phyloP scores from a whole-genome alignment of 306 rosid species.

The Glycine soja region DNA sequence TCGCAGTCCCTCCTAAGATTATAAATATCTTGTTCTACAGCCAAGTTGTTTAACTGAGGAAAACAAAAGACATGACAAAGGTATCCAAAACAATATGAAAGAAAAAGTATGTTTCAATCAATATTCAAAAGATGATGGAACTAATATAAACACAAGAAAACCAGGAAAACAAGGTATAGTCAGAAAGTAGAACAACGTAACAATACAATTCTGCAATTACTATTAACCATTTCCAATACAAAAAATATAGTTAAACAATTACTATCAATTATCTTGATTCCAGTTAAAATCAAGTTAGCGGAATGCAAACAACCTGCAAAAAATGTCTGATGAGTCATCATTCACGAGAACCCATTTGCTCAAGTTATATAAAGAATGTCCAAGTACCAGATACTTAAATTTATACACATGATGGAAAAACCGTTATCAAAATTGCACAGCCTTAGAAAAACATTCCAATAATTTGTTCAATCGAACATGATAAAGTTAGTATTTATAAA shows the following conservation, averaged over 20 bases:
- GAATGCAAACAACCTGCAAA: conserved; percentile 19
- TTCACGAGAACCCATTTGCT: background rate
- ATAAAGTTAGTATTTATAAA: no score
- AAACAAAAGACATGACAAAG: conserved; percentile 29
- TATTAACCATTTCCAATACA: background rate
- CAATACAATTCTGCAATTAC: background rate
- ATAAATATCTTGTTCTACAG: conserved; percentile 70
- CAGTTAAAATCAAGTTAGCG: background rate
- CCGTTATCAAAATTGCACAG: no score
- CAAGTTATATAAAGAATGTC: no score
- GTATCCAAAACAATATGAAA: background rate
- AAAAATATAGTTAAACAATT: background rate
- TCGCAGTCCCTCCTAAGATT: conserved; percentile 75
- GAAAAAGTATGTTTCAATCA: background rate
- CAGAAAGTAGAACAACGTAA: background rate
- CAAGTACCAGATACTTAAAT: no score
- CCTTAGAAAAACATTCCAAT: no score
- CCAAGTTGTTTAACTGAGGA: conserved; percentile 65
- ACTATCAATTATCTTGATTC: background rate
- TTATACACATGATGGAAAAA: no score
- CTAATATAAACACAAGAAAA: conserved; percentile 12
- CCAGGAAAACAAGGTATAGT: background rate
- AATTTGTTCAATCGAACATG: no score
- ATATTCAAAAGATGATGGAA: background rate
- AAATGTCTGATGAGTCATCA: background rate